Percentiles rank a stretch among this genome's conserved stretches.
phyloP scores from a whole-genome alignment of 1,284 basidiomycete species.

The Cryptococcus sp. region DNA sequence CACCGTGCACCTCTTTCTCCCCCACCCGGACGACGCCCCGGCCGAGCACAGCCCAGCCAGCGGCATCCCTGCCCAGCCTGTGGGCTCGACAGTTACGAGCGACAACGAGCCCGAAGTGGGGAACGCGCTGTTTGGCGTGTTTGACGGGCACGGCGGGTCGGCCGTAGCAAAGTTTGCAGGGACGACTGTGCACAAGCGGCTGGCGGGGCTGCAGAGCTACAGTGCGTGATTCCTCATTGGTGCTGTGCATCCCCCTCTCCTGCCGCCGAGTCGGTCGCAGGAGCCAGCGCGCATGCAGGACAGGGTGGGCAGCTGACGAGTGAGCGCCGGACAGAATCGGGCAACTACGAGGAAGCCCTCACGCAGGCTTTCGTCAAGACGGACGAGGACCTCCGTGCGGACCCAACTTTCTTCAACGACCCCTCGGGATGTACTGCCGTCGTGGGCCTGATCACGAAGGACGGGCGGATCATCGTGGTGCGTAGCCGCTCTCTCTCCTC shows the following conservation, averaged over 20 bases:
- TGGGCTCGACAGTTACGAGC: slow-evolving; percentile 48
- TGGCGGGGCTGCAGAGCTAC: slow-evolving; percentile 72
- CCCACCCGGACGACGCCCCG: slow-evolving; percentile 23
- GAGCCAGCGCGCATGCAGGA: too few relatives aligned
- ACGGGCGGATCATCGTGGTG: slow-evolving; percentile 70
- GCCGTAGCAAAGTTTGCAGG: slow-evolving; percentile 89
- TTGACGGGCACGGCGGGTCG: slow-evolving; percentile 95
- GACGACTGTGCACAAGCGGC: slow-evolving; percentile 77
- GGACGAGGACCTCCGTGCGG: slow-evolving; percentile 88
- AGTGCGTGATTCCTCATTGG: slow-evolving; percentile 33
- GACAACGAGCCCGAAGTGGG: slow-evolving; percentile 50
- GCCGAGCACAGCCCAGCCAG: slow-evolving; percentile 45
- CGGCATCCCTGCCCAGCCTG: slow-evolving; percentile 50
- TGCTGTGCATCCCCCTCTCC: neutral
- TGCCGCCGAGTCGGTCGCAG: too few relatives aligned
- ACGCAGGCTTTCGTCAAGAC: slow-evolving; percentile 89
- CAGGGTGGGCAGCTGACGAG: too few relatives aligned
- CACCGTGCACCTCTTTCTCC: slow-evolving; percentile 64
- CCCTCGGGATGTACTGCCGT: slow-evolving; percentile 97
- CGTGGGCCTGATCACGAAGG: slow-evolving; percentile 73
- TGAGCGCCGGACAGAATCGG: slow-evolving; percentile 44
- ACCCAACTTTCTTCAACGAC: slow-evolving; percentile 81
- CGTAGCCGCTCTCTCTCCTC: slow-evolving; percentile 53
- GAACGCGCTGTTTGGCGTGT: slow-evolving; percentile 85
- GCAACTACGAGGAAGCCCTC: slow-evolving; percentile 72